A percentile compares a stretch with the other conserved stretches of the same genome.
phyloP scores from a whole-genome alignment of 805 yeast species.

The Novakomyces olei region DNA sequence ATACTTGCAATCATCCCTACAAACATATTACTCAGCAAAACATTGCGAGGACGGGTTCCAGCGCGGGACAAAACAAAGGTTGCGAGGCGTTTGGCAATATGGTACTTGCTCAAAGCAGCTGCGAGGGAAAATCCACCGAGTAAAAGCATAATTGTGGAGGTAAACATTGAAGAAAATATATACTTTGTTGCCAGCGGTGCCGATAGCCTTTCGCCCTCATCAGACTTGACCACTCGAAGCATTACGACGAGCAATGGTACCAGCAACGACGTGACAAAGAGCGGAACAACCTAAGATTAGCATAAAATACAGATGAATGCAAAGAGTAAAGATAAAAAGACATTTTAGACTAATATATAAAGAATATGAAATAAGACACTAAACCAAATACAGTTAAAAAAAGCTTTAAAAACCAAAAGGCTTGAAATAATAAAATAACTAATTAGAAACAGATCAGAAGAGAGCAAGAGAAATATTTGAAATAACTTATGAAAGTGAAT shows the following conservation, averaged over 20 bases:
- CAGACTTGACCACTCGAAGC: conserved; percentile 38
- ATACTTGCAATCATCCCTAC: conserved; percentile 72
- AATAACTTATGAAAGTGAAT: no score
- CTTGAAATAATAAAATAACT: no score
- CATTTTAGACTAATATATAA: no score
- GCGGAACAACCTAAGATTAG: no score
- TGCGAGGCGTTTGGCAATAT: conserved; percentile 67
- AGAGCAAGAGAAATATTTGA: no score
- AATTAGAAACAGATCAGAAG: no score
- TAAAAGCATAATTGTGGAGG: conserved; percentile 70
- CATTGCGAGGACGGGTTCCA: conserved; percentile 63
- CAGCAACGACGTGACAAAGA: conserved; percentile 68
- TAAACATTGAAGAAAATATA: conserved; percentile 81
- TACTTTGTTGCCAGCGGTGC: conserved; percentile 55
- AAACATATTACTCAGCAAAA: conserved; percentile 59
- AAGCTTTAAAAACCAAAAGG: no score
- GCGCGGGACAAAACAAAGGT: conserved; percentile 62
- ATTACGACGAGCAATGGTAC: conserved; percentile 65
- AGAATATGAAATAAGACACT: no score
- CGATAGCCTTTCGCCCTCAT: conserved; percentile 29
- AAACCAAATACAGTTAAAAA: no score
- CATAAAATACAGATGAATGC: no score
- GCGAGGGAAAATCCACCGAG: conserved; percentile 91
- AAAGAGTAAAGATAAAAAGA: no score
- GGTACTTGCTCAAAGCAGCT: conserved; percentile 78